Conservation (phyloP, 495 filamentous ascomycete species). For the Talaromyces borbonicus region DNA sequence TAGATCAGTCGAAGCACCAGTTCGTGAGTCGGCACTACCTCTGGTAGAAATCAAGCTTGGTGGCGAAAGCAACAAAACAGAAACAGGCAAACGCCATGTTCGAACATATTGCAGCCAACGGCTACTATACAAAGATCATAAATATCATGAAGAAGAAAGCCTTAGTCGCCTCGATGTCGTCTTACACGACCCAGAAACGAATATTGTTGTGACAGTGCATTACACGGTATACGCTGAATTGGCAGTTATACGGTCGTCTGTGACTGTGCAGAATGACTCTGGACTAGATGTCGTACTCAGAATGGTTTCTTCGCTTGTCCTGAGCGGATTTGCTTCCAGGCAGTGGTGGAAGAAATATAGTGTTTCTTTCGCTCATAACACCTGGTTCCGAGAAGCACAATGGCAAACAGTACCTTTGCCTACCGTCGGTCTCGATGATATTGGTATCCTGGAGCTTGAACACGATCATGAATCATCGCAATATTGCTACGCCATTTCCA, state of each 20-base stretch:
- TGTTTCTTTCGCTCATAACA: slow-evolving; percentile 11
- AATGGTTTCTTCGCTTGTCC: slow-evolving; percentile 12
- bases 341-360: slow-evolving; percentile 14
- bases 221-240: slow-evolving; percentile 8
- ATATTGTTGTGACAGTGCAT: slow-evolving; percentile 7
- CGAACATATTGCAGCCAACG: slow-evolving; percentile 11
- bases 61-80: slow-evolving; percentile 13
- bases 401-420: slow-evolving; percentile 14
- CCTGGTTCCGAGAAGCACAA: slow-evolving; percentile 20
- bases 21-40: slow-evolving; percentile 4
- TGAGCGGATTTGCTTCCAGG: slow-evolving; percentile 12
- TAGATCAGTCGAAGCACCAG: background rate
- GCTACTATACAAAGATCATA: slow-evolving; percentile 9
- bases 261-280: slow-evolving; percentile 10
- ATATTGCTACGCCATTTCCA: slow-evolving; percentile 10
- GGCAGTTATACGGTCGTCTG: slow-evolving; percentile 8
- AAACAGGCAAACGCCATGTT: slow-evolving; percentile 12
- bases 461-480: slow-evolving; percentile 10
- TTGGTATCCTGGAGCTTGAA: slow-evolving; percentile 12
- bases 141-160: background rate
- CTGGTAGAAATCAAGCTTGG: slow-evolving; percentile 13
- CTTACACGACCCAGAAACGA: slow-evolving; percentile 2
- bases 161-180: slow-evolving; percentile 7
- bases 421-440: slow-evolving; percentile 14
- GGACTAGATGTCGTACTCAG: slow-evolving; percentile 7